These are phyloP conservation scores for Fusarium staphyleae DNA, from an alignment of 2,329 filamentous ascomycete genomes.

Conservation along the genomic window DNA sequence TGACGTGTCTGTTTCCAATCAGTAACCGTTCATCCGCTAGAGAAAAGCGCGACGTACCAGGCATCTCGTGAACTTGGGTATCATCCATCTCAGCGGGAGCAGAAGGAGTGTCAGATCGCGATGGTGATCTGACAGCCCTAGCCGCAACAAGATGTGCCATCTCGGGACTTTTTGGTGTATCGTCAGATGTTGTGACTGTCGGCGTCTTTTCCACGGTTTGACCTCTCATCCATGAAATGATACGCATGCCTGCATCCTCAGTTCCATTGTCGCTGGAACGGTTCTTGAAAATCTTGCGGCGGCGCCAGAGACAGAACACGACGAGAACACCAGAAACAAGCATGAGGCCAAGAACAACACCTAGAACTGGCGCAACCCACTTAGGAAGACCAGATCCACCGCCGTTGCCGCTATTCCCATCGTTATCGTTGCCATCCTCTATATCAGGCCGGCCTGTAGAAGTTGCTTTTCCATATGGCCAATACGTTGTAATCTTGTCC, in stretches of 20 bases:
- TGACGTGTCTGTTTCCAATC: constrained; percentile 50
- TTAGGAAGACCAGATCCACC: constrained; percentile 54
- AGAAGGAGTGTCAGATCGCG: constrained; percentile 23
- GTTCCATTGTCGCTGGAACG: constrained; percentile 50
- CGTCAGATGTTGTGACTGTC: constrained; percentile 54
- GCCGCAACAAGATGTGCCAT: constrained; percentile 47
- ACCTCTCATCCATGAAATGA: constrained; percentile 61
- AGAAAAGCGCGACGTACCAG: constrained; percentile 47
- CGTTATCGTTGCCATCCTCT: constrained; percentile 30
- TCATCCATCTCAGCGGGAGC: constrained; percentile 51
- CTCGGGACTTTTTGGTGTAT: constrained; percentile 50
- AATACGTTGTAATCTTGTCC: constrained; percentile 64
- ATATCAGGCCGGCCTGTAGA: constrained; percentile 29
- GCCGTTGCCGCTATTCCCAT: constrained; percentile 30
- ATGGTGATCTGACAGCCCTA: constrained; percentile 11
- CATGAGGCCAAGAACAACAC: constrained; percentile 66
- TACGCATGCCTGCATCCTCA: constrained; percentile 56
- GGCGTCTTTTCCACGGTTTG: constrained; percentile 53
- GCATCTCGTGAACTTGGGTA: constrained; percentile 55
- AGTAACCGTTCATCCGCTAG: background rate
- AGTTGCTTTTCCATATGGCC: constrained; percentile 60
- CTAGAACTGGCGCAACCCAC: constrained; percentile 68
- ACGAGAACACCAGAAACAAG: constrained; percentile 60
- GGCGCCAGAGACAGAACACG: constrained; percentile 60
- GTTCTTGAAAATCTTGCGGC: constrained; percentile 52